These are phyloP conservation scores for Phyllosticta citriasiana DNA, from an alignment of 2,329 filamentous ascomycete genomes.

Conservation along the genomic window DNA sequence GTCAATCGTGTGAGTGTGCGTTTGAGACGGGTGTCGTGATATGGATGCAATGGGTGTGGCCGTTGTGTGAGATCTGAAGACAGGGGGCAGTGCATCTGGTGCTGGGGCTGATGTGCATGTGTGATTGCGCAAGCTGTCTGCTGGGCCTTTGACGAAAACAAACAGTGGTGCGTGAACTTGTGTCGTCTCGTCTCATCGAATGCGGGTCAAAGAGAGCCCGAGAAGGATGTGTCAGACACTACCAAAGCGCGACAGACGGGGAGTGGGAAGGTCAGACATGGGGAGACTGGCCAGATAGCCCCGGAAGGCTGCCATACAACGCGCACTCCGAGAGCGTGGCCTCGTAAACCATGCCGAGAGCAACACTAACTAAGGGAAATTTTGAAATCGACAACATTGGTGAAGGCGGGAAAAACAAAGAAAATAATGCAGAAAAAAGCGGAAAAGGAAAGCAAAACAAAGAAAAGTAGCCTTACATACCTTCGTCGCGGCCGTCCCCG, in stretches of 20 bases:
- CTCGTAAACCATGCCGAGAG: background rate
- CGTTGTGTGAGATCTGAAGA: background rate
- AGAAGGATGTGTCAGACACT: background rate
- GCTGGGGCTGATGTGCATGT: background rate
- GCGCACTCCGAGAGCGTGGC: no score
- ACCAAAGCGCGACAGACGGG: background rate
- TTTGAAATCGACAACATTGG: background rate
- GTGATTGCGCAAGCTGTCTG: background rate
- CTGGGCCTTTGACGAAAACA: background rate
- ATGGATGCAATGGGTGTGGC: background rate
- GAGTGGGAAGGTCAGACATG: background rate
- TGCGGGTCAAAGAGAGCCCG: background rate
- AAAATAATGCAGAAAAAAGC: background rate
- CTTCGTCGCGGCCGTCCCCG: slow-evolving; percentile 75
- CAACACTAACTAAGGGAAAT: background rate
- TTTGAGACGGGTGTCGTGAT: background rate
- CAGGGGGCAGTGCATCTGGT: background rate
- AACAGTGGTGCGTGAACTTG: background rate
- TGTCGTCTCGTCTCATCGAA: background rate
- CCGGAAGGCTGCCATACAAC: no score
- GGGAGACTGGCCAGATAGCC: background rate
- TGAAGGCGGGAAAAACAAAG: background rate
- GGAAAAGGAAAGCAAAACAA: background rate
- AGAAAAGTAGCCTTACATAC: slow-evolving; percentile 32
- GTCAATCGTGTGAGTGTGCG: slow-evolving; percentile 5